A percentile compares a stretch with the other conserved stretches of the same genome.
Conservation (phyloP, 495 filamentous ascomycete species). For the Aspergillus steynii region DNA sequence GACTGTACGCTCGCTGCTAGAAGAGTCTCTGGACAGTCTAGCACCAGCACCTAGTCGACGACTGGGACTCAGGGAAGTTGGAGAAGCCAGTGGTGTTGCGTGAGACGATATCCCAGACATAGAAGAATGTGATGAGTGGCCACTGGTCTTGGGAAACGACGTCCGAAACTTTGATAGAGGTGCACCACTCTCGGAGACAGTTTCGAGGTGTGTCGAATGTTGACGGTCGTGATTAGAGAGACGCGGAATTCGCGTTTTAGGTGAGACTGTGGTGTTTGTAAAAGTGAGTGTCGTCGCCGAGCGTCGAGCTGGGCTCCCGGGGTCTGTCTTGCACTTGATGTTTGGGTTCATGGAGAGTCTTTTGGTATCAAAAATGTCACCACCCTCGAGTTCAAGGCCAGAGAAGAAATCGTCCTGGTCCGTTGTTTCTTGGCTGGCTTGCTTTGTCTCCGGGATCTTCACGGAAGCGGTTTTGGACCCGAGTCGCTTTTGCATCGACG, state of each 20-base stretch:
- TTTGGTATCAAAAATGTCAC: constrained; percentile 72
- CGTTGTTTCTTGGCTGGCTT: constrained; percentile 24
- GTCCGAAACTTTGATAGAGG: constrained; percentile 59
- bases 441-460: constrained; percentile 30
- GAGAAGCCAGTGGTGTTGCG: constrained; percentile 49
- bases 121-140: constrained; percentile 68
- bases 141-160: constrained; percentile 61
- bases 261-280: constrained; percentile 62
- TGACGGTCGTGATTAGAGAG: constrained; percentile 63
- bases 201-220: constrained; percentile 75
- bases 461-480: constrained; percentile 49
- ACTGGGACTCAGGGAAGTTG: constrained; percentile 53
- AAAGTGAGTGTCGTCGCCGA: constrained; percentile 87
- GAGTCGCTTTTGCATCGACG: constrained; percentile 69
- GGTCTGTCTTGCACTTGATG: constrained; percentile 75
- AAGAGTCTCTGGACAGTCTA: constrained; percentile 54
- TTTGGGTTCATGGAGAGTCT: constrained; percentile 92
- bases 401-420: constrained; percentile 82
- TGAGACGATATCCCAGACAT: constrained; percentile 62
- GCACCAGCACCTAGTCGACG: constrained; percentile 55
- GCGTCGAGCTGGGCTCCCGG: constrained; percentile 67
- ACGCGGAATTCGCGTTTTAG: constrained; percentile 60
- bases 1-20: constrained; percentile 62
- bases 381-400: constrained; percentile 84
- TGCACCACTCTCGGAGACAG: constrained; percentile 88